Percentiles rank a stretch among this genome's conserved stretches.
phyloP scores from a whole-genome alignment of 2,329 filamentous ascomycete genomes.

The Cercospora zeina region DNA sequence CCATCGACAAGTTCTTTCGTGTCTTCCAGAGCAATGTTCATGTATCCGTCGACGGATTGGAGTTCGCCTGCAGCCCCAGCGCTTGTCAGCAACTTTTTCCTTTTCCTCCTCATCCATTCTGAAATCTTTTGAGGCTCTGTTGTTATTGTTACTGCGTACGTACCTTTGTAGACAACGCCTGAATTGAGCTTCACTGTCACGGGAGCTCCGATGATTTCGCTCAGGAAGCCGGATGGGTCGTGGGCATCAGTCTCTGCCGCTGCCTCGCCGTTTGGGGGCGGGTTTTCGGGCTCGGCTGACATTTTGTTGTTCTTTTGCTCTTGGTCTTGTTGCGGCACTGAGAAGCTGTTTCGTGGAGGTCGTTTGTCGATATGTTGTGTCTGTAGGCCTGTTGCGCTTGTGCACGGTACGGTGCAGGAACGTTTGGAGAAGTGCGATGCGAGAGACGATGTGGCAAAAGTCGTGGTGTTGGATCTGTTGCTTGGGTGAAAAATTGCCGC shows the following conservation, averaged over 20 bases:
- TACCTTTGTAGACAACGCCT: slow-evolving; percentile 97
- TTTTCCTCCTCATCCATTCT: no score
- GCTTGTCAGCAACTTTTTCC: no score
- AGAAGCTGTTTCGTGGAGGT: no score
- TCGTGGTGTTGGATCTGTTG: neutral
- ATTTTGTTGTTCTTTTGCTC: slow-evolving; percentile 14
- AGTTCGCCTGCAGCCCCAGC: slow-evolving; percentile 69
- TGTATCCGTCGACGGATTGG: slow-evolving; percentile 97
- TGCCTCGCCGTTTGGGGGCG: slow-evolving; percentile 33
- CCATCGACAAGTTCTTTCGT: slow-evolving; percentile 90
- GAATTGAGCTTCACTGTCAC: slow-evolving; percentile 98
- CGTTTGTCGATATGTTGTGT: no score
- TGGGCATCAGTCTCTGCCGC: slow-evolving; percentile 62
- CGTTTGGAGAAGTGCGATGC: neutral
- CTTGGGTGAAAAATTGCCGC: neutral
- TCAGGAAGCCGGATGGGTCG: slow-evolving; percentile 89
- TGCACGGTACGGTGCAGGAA: no score
- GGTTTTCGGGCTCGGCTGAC: slow-evolving; percentile 41
- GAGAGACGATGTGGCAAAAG: neutral
- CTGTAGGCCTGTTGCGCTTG: neutral
- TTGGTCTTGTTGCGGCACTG: neutral
- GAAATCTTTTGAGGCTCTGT: no score
- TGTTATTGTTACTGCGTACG: slow-evolving; percentile 43
- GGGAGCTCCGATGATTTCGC: slow-evolving; percentile 89
- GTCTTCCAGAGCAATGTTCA: slow-evolving; percentile 98